phyloP scores from a whole-genome alignment of 2,329 filamentous ascomycete genomes.

The Xylariaceae sp. region DNA sequence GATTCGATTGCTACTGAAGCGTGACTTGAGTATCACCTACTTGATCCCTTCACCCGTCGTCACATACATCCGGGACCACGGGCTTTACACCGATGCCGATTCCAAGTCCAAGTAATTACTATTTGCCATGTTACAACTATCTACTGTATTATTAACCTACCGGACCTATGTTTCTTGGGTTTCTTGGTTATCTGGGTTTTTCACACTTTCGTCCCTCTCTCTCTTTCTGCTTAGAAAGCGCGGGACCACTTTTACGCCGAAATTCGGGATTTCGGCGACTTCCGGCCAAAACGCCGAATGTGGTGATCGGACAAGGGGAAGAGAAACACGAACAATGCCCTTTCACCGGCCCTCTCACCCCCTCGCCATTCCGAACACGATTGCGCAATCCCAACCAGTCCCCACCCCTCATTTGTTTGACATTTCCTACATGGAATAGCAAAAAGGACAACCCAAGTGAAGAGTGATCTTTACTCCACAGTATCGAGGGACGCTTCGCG shows the following conservation, averaged over 20 bases:
- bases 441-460: too few species aligned
- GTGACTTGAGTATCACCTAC: slow-evolving; percentile 80
- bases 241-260: background rate
- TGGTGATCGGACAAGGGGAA: too few species aligned
- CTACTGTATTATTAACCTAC: background rate
- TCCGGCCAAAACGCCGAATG: too few species aligned
- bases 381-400: too few species aligned
- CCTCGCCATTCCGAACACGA: too few species aligned
- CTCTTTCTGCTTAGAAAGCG: background rate
- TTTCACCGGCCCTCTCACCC: too few species aligned
- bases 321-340: too few species aligned
- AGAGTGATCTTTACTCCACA: too few species aligned
- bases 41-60: slow-evolving; percentile 65
- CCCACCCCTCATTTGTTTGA: too few species aligned
- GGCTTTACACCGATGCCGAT: slow-evolving; percentile 47
- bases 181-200: background rate
- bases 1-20: slow-evolving; percentile 62
- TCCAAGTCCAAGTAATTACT: slow-evolving; percentile 25
- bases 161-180: background rate
- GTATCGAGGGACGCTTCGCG: too few species aligned
- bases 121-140: too few species aligned
- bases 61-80: slow-evolving; percentile 63
- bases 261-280: background rate
- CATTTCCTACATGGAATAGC: too few species aligned
- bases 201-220: background rate